A percentile compares a stretch with the other conserved stretches of the same genome.
Conservation (phyloP, 306 rosid genomes). For the Dalbergia cultrata region DNA sequence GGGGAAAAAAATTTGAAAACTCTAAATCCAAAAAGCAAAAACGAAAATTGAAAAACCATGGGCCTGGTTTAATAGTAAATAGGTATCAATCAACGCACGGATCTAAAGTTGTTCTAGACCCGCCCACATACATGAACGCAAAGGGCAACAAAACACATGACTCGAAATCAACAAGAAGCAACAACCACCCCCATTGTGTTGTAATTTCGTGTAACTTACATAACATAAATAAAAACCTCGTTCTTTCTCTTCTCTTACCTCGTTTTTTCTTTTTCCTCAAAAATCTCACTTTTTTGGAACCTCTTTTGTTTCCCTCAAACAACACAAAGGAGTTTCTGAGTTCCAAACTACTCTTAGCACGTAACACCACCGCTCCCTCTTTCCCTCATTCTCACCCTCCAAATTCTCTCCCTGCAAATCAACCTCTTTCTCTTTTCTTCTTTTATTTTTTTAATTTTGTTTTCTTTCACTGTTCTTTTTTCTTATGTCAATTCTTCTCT, state of each 20-base stretch:
- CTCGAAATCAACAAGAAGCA: no score
- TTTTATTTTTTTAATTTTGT: no score
- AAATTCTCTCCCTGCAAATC: slow-evolving; percentile 22
- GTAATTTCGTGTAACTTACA: neutral
- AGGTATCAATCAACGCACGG: no score
- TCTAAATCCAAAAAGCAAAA: no score
- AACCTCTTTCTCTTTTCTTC: neutral
- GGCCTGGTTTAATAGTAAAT: neutral
- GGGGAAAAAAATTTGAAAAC: no score
- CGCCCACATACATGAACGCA: neutral
- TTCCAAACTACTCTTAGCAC: slow-evolving; percentile 32
- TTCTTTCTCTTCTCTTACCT: no score
- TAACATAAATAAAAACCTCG: neutral
- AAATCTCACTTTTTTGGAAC: neutral
- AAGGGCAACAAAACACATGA: neutral
- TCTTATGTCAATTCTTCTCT: slow-evolving; percentile 31
- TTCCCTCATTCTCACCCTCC: neutral
- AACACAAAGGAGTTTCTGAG: slow-evolving; percentile 27
- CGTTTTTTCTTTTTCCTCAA: neutral
- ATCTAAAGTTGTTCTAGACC: no score
- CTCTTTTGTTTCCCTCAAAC: slow-evolving; percentile 25
- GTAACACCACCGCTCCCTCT: slow-evolving; percentile 37
- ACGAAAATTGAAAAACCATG: neutral
- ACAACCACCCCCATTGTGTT: neutral
- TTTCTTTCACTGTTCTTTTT: neutral